Evolutionary conservation across 495 filamentous ascomycete genomes (phyloP), one percentile per base, ranked within the genome.

Genomic region (Cercophora scortea): DNA sequence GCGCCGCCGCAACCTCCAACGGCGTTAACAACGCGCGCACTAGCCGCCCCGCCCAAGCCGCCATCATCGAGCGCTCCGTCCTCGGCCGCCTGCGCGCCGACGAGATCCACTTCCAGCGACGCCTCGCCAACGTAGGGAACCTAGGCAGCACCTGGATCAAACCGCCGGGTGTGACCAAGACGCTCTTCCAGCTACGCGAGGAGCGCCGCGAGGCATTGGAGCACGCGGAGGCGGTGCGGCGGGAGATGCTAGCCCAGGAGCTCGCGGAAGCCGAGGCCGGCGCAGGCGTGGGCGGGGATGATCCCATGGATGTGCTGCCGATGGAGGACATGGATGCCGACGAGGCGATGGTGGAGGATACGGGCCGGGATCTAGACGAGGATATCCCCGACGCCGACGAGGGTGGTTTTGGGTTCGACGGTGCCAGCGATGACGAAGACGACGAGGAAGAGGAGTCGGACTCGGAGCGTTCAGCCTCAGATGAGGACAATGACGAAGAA

Each of bases 131-230:
- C 58, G 85, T 91, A 39, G 77, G 81, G 16, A 83, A 82, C 52
- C 89, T 89, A 59, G 89, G 89, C 47, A 79, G 74, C 57, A 79
- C 79, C 32, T 94, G 89, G 89, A 82, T 94, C 56, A 81, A 79
- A 47, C 89, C 89, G 9, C 85, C 85, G 0, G 88, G 88, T 8
- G 76, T 89, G 39, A 53, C 75, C 17, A 92, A 90, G 71, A 90
- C 88, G 9, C 76, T 89, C 57, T 79, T 87, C 54, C 85, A 86
- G 50, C 74, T 88, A 65, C 81, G 80, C 51, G 89, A 90, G 61
- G 89, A 92, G 74, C 76, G 83, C 25, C 80, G 85, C 16, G 89
- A 94, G 72, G 76, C 83, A 39, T 84, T 87, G 59, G 89, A 94
- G 64, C 83, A 87, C n/a, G 76, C 85, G 45, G 83, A 84, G 48